A percentile compares a stretch with the other conserved stretches of the same genome.
phyloP scores from a whole-genome alignment of 1,284 basidiomycete species.

The Ceratobasidium papillatum region DNA sequence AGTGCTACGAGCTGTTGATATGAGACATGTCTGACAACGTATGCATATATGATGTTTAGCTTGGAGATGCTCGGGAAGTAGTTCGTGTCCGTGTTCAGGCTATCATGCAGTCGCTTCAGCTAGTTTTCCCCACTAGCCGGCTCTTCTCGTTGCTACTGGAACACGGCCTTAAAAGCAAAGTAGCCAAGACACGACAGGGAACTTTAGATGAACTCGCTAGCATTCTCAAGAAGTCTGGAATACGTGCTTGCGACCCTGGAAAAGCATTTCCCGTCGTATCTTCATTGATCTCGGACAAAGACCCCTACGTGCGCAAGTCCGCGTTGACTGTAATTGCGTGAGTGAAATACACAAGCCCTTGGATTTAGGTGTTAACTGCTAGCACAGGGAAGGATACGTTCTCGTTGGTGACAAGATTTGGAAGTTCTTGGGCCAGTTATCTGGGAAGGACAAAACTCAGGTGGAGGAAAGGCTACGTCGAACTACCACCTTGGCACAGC shows the following conservation, averaged over 20 bases:
- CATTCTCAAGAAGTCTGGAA: slow-evolving; percentile 83
- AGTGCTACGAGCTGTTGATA: slow-evolving; percentile 45
- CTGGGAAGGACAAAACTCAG: slow-evolving; percentile 89
- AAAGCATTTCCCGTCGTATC: slow-evolving; percentile 85
- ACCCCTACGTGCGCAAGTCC: slow-evolving; percentile 84
- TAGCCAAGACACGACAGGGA: slow-evolving; percentile 89
- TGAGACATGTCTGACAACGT: neutral
- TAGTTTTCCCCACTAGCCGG: slow-evolving; percentile 88
- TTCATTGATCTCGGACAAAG: slow-evolving; percentile 86
- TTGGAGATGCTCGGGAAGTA: slow-evolving; percentile 82
- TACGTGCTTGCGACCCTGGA: slow-evolving; percentile 78
- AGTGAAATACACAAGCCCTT: slow-evolving; percentile 42
- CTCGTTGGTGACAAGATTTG: slow-evolving; percentile 88
- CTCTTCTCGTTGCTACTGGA: slow-evolving; percentile 88
- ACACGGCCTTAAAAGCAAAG: slow-evolving; percentile 86
- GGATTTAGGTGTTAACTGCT: slow-evolving; percentile 39
- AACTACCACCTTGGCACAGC: slow-evolving; percentile 64
- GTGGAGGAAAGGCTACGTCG: slow-evolving; percentile 90
- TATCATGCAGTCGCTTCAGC: slow-evolving; percentile 75
- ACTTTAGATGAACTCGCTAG: slow-evolving; percentile 81
- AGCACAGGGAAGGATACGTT: slow-evolving; percentile 77
- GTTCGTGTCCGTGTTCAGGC: slow-evolving; percentile 74
- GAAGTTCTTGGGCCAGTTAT: slow-evolving; percentile 77
- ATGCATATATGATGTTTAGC: slow-evolving; percentile 55
- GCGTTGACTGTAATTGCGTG: slow-evolving; percentile 79